Evolutionary conservation across 2,329 filamentous ascomycete species (phyloP).

Genomic region (Albophoma yamanashiensis): DNA sequence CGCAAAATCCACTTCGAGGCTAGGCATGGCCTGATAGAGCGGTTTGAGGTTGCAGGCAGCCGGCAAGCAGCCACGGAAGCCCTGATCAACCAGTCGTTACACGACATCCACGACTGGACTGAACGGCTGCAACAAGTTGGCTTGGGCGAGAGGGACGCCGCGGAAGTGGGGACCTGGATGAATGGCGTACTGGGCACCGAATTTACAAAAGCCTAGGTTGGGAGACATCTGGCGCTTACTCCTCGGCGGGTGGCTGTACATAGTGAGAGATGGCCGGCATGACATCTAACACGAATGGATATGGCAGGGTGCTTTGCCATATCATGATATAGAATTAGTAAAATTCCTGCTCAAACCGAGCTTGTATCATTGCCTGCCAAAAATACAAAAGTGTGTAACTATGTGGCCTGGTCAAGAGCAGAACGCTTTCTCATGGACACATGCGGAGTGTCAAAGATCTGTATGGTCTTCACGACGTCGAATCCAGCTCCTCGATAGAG

Average conservation of each 20-base stretch:
- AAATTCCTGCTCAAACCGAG: too few relatives aligned
- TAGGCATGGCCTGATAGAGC: slow-evolving; percentile 24
- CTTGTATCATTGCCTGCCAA: too few relatives aligned
- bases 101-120: slow-evolving; percentile 16
- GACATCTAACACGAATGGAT: too few relatives aligned
- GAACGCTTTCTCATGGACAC: neutral
- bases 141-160: slow-evolving; percentile 10
- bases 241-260: too few relatives aligned
- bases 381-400: too few relatives aligned
- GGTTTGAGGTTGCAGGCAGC: slow-evolving; percentile 15
- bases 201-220: slow-evolving; percentile 9
- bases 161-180: slow-evolving; percentile 18
- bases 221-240: too few relatives aligned
- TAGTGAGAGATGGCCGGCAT: too few relatives aligned
- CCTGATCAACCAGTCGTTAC: slow-evolving; percentile 2
- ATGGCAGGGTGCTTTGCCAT: too few relatives aligned
- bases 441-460: neutral
- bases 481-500: neutral
- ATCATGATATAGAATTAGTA: too few relatives aligned
- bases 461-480: neutral
- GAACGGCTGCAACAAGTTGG: slow-evolving; percentile 13
- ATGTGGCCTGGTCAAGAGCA: neutral
- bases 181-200: slow-evolving; percentile 17
- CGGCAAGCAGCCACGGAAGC: neutral
- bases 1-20: slow-evolving; percentile 23